Evolutionary conservation across 805 yeast genomes (phyloP).

Genomic region (Candida ficus): DNA sequence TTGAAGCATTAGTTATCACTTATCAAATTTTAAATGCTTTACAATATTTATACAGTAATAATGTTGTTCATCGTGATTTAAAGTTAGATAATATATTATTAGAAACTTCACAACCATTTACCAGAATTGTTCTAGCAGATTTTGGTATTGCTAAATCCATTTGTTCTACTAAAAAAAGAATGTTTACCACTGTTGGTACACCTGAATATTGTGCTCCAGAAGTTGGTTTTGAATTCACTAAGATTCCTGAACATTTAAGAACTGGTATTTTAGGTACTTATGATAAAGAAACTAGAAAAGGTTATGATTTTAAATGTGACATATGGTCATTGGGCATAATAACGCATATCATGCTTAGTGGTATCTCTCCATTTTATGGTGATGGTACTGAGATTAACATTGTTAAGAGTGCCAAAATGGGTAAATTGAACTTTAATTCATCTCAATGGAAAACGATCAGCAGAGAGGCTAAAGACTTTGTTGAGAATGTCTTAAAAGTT

Average conservation of each 20-base stretch:
- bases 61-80: conserved; percentile 58
- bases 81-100: conserved; percentile 55
- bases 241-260: conserved; percentile 23
- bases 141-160: conserved; percentile 52
- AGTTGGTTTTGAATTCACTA: conserved; percentile 41
- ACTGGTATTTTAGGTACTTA: conserved; percentile 22
- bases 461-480: conserved; percentile 40
- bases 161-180: conserved; percentile 29
- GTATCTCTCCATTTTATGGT: conserved; percentile 58
- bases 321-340: conserved; percentile 68
- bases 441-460: conserved; percentile 41
- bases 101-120: conserved; percentile 45
- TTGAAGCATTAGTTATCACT: conserved; percentile 46
- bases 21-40: conserved; percentile 56
- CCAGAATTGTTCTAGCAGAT: conserved; percentile 58
- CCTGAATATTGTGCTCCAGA: conserved; percentile 75
- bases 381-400: conserved; percentile 38
- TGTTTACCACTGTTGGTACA: conserved; percentile 54
- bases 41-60: conserved; percentile 45
- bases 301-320: conserved; percentile 56
- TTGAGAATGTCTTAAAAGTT: conserved; percentile 34
- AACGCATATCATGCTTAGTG: conserved; percentile 53
- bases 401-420: conserved; percentile 36
- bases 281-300: conserved; percentile 19
- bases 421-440: conserved; percentile 33